Conservation (phyloP, 169 alveolate genomes). For the Plasmodium vivax region DNA sequence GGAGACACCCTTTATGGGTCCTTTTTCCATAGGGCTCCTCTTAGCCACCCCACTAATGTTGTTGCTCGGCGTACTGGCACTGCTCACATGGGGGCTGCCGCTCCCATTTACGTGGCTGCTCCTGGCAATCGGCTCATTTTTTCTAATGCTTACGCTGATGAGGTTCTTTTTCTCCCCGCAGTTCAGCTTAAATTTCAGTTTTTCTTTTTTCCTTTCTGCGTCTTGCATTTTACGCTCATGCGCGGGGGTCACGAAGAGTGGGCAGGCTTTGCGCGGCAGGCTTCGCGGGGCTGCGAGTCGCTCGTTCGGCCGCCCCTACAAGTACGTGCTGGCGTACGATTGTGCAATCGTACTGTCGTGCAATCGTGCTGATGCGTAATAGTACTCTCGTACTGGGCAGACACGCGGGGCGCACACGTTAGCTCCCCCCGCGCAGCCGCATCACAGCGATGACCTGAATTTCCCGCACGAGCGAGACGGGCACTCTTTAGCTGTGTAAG, state of each 20-base stretch:
- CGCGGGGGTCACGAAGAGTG: conserved; percentile 19
- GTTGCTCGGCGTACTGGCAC: background rate
- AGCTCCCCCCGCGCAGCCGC: background rate
- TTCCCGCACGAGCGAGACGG: background rate
- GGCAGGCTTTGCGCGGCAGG: background rate
- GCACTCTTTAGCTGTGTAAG: background rate
- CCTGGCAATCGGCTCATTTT: conserved; percentile 5
- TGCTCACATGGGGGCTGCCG: background rate
- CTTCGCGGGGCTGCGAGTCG: background rate
- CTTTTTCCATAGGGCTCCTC: conserved; percentile 5
- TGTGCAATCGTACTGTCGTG: background rate
- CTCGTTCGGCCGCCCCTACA: background rate
- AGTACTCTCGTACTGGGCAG: background rate
- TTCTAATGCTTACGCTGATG: conserved; percentile 11
- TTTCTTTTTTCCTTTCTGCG: conserved; percentile 57
- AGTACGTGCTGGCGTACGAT: background rate
- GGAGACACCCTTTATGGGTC: background rate
- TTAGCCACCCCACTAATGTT: background rate
- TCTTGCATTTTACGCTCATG: conserved; percentile 57
- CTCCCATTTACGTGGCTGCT: background rate
- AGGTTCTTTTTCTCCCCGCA: conserved; percentile 32
- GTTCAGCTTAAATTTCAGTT: conserved; percentile 55
- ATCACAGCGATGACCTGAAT: background rate
- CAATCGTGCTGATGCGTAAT: background rate
- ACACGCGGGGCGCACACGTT: background rate